Conservation (phyloP, 1,284 basidiomycete species). For the Hemileia vastatrix region DNA sequence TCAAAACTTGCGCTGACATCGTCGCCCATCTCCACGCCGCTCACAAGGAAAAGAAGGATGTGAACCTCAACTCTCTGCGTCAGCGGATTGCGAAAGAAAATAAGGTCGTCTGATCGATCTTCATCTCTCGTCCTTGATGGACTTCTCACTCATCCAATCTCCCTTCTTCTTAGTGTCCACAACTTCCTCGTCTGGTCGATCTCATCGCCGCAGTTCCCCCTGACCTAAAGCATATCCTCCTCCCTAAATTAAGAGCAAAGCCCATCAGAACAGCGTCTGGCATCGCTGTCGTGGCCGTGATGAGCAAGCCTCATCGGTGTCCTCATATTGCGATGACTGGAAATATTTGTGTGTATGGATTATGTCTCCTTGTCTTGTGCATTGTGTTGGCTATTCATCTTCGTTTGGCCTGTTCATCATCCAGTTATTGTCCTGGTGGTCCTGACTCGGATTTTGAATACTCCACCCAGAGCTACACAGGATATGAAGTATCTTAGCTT, state of each 20-base stretch:
- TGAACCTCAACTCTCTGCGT: slow-evolving; percentile 81
- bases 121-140: not conserved
- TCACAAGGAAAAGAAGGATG: slow-evolving; percentile 56
- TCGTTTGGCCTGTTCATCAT: slow-evolving; percentile 10
- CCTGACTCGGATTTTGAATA: slow-evolving; percentile 99
- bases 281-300: slow-evolving; percentile 96
- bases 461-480: slow-evolving; percentile 86
- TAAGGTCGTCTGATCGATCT: slow-evolving; percentile 59
- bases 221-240: slow-evolving; percentile 80
- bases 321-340: slow-evolving; percentile 99
- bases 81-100: slow-evolving; percentile 81
- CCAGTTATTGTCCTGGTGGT: slow-evolving; percentile 94
- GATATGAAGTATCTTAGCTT: slow-evolving; percentile 56
- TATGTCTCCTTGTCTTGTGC: not conserved
- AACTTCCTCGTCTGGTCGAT: slow-evolving; percentile 78
- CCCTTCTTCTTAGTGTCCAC: slow-evolving; percentile 2
- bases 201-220: slow-evolving; percentile 98
- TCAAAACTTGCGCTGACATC: slow-evolving; percentile 87
- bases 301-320: slow-evolving; percentile 99
- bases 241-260: slow-evolving; percentile 84
- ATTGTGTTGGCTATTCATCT: slow-evolving; percentile 1
- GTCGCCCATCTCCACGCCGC: slow-evolving; percentile 86
- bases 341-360: slow-evolving; percentile 84
- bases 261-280: slow-evolving; percentile 97
- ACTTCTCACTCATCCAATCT: not conserved